These are phyloP conservation scores for Wickerhamiella siamensis DNA, from an alignment of 805 yeast genomes.

Conservation along the genomic window DNA sequence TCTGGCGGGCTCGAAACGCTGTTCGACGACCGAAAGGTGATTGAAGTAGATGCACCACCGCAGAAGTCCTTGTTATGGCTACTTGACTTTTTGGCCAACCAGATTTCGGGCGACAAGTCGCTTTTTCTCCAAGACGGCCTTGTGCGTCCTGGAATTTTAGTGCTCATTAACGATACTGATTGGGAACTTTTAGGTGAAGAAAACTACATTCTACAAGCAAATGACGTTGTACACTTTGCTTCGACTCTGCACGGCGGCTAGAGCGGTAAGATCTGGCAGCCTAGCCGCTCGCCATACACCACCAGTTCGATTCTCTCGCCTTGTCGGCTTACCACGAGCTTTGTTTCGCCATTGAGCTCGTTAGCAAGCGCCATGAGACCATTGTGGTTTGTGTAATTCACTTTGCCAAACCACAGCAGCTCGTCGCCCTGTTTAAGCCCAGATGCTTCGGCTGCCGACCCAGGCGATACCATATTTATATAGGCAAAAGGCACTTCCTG, in stretches of 20 bases:
- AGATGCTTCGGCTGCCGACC: slow-evolving; percentile 43
- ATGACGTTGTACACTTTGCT: slow-evolving; percentile 74
- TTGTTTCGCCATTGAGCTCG: slow-evolving; percentile 3
- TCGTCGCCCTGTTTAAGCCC: slow-evolving; percentile 45
- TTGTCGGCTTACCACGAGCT: not conserved
- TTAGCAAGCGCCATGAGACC: slow-evolving; percentile 25
- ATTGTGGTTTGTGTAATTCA: slow-evolving; percentile 43
- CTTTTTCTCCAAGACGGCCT: slow-evolving; percentile 72
- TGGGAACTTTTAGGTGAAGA: slow-evolving; percentile 94
- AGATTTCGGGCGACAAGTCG: slow-evolving; percentile 44
- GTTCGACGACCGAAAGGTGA: slow-evolving; percentile 44
- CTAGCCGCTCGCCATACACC: slow-evolving; percentile 8
- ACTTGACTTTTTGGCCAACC: slow-evolving; percentile 37
- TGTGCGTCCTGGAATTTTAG: slow-evolving; percentile 84
- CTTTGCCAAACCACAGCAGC: slow-evolving; percentile 38
- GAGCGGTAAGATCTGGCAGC: slow-evolving; percentile 14
- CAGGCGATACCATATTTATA: slow-evolving; percentile 34
- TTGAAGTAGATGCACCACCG: slow-evolving; percentile 34
- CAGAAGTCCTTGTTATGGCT: slow-evolving; percentile 35
- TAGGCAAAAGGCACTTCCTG: slow-evolving; percentile 19
- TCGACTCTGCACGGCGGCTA: slow-evolving; percentile 92
- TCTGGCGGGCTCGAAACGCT: slow-evolving; percentile 76
- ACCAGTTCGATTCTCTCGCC: slow-evolving; percentile 3
- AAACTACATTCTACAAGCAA: slow-evolving; percentile 56
- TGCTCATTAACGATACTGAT: slow-evolving; percentile 83